A percentile compares a stretch with the other conserved stretches of the same genome.
Evolutionary conservation across 139 green algal genomes (phyloP).

Genomic region (Pseudopediastrum boryanum): DNA sequence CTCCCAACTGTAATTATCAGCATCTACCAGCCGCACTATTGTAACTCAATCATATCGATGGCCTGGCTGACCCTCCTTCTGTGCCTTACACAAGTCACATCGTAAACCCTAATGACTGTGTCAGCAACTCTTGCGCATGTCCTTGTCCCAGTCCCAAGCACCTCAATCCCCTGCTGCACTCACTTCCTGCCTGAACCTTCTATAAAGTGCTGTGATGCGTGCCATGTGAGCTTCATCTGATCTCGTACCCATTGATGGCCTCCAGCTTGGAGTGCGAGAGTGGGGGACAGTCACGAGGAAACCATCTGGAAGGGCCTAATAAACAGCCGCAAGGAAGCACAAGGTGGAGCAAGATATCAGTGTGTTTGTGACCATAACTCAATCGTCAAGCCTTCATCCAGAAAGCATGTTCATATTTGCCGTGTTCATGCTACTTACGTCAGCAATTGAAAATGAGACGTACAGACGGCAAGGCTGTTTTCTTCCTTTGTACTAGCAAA

Average conservation of each 20-base stretch:
- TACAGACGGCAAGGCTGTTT: background rate
- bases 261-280: conserved; percentile 21
- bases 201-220: conserved; percentile 7
- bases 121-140: no score
- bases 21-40: no score
- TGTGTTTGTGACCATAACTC: background rate
- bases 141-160: no score
- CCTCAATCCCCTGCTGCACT: no score
- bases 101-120: no score
- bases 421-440: background rate
- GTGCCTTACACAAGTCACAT: no score
- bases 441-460: background rate
- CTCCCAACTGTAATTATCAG: no score
- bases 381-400: no score
- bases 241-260: conserved; percentile 5
- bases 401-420: background rate
- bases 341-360: background rate
- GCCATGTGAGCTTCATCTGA: conserved; percentile 7
- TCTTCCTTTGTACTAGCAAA: background rate
- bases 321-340: no score
- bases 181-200: conserved; percentile 14
- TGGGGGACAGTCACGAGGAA: conserved; percentile 31
- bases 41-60: no score
- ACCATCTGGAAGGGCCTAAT: conserved; percentile 23
- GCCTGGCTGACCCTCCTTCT: no score